These are phyloP conservation scores for Aspergillus hancockii DNA, from an alignment of 495 filamentous ascomycete genomes.

Conservation along the genomic window DNA sequence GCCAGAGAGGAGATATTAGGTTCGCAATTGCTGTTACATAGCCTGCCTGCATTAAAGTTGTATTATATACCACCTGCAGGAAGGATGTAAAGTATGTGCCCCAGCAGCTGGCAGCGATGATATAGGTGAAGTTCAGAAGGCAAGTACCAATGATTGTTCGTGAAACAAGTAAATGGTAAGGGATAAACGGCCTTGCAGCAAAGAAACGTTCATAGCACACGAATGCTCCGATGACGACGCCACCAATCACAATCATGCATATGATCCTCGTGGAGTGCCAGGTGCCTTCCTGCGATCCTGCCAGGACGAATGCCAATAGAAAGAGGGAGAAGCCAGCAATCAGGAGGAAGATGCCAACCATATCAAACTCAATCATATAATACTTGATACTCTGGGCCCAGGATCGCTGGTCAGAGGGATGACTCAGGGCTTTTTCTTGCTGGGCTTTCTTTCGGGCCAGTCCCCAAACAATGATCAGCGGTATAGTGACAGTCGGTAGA, in stretches of 20 bases:
- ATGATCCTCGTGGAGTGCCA: slow-evolving; percentile 52
- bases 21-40: slow-evolving; percentile 53
- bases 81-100: slow-evolving; percentile 65
- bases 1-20: slow-evolving; percentile 8
- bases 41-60: slow-evolving; percentile 55
- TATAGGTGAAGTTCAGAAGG: slow-evolving; percentile 52
- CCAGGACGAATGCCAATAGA: slow-evolving; percentile 41
- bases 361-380: slow-evolving; percentile 26
- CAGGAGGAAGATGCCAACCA: slow-evolving; percentile 56
- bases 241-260: slow-evolving; percentile 53
- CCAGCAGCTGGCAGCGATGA: slow-evolving; percentile 53
- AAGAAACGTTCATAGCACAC: slow-evolving; percentile 54
- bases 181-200: slow-evolving; percentile 56
- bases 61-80: slow-evolving; percentile 66
- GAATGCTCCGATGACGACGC: slow-evolving; percentile 52
- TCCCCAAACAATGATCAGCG: slow-evolving; percentile 26
- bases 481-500: slow-evolving; percentile 48
- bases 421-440: slow-evolving; percentile 28
- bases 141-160: slow-evolving; percentile 65
- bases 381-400: slow-evolving; percentile 13
- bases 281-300: slow-evolving; percentile 32
- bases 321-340: slow-evolving; percentile 56
- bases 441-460: slow-evolving; percentile 54
- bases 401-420: not conserved
- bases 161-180: slow-evolving; percentile 54